Percentiles rank a stretch among this genome's conserved stretches.
Evolutionary conservation across 2,329 filamentous ascomycete genomes (phyloP).

Genomic region (Colletotrichum sp.): DNA sequence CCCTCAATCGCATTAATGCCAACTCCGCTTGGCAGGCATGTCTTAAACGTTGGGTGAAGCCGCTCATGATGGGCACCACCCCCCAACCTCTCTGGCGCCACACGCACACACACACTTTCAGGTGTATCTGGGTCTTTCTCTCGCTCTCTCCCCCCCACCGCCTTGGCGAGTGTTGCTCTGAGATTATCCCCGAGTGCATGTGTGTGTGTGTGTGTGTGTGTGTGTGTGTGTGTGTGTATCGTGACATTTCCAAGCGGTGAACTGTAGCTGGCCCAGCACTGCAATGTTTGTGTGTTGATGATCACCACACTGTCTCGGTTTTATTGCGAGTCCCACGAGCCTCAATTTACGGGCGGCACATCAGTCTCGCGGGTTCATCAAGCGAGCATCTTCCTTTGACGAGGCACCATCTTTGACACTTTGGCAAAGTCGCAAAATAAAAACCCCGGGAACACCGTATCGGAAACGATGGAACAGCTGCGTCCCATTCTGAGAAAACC

Average conservation of each 20-base stretch:
- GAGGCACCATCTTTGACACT: not conserved
- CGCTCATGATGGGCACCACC: not conserved
- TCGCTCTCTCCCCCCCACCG: not conserved
- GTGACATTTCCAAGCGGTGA: not conserved
- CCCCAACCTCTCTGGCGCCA: not conserved
- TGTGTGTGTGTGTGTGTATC: not conserved
- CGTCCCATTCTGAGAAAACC: not conserved
- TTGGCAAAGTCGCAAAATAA: not conserved
- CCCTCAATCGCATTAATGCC: not conserved
- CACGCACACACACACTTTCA: not conserved
- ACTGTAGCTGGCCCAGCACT: not conserved
- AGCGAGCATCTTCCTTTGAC: not conserved
- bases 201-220: not conserved
- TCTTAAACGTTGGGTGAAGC: slow-evolving; percentile 7
- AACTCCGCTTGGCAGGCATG: slow-evolving; percentile 8
- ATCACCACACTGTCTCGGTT: not conserved
- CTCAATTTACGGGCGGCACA: not conserved
- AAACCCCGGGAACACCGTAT: not conserved
- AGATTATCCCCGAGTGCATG: not conserved
- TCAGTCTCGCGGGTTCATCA: not conserved
- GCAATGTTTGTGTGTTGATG: not conserved
- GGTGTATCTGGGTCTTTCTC: not conserved
- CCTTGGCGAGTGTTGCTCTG: not conserved
- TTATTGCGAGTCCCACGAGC: not conserved
- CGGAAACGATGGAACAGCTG: not conserved